These are phyloP conservation scores for Coriolopsis trogii DNA, from an alignment of 1,284 basidiomycete species.

Conservation along the genomic window DNA sequence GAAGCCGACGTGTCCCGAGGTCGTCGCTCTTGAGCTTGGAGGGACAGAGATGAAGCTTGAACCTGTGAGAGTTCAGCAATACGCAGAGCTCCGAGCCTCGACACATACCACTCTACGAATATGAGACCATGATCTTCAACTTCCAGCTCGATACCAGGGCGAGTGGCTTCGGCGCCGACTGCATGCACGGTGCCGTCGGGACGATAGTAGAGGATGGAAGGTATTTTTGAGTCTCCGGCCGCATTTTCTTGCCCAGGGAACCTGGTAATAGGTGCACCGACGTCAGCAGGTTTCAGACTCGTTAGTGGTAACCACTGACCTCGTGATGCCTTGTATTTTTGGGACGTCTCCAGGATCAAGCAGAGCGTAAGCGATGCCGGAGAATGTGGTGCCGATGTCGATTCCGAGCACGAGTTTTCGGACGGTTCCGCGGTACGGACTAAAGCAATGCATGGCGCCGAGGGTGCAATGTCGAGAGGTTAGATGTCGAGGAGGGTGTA, in stretches of 20 bases:
- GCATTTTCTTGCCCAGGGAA: slow-evolving; percentile 46
- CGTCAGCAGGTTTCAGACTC: background rate
- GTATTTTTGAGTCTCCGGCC: slow-evolving; percentile 54
- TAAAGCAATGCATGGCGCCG: slow-evolving; percentile 6
- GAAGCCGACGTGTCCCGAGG: slow-evolving; percentile 4
- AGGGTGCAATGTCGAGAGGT: background rate
- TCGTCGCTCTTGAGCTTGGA: slow-evolving; percentile 27
- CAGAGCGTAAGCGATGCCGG: slow-evolving; percentile 49
- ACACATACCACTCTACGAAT: slow-evolving; percentile 52
- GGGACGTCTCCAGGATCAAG: slow-evolving; percentile 51
- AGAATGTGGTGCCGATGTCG: slow-evolving; percentile 57
- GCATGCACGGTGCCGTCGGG: slow-evolving; percentile 45
- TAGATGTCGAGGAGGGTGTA: background rate
- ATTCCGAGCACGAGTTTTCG: slow-evolving; percentile 51
- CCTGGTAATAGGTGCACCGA: slow-evolving; percentile 26
- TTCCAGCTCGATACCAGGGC: slow-evolving; percentile 41
- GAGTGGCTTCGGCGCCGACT: slow-evolving; percentile 55
- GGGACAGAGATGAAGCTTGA: slow-evolving; percentile 58
- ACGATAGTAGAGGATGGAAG: slow-evolving; percentile 58
- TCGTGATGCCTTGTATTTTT: slow-evolving; percentile 46
- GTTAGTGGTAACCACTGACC: slow-evolving; percentile 32
- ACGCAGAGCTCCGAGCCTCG: background rate
- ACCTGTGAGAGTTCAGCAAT: slow-evolving; percentile 41
- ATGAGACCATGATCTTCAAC: slow-evolving; percentile 50
- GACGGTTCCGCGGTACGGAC: slow-evolving; percentile 21